Base-by-base conservation (phyloP, 1,284 basidiomycete species). In the Moesziomyces sp. region DNA sequence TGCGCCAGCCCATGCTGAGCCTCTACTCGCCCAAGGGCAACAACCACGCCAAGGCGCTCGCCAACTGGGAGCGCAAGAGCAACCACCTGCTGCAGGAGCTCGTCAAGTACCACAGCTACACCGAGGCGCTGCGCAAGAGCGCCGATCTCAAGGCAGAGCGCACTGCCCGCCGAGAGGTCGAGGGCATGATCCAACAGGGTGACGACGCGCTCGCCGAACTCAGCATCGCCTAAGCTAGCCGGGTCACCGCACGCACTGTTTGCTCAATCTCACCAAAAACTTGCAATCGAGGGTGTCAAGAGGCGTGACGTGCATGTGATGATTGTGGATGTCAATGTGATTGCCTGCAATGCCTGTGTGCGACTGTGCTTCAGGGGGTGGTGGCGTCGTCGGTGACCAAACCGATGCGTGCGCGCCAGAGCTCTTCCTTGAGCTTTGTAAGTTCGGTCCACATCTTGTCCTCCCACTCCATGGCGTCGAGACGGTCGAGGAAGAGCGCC, bases 41-140 rank as follows among this genome's bases (percentile, higher is more conserved):
- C 24, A 94, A 92, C 77, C 88, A 89, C 1, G 81, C 86, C 68
- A 97, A 91, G 84, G 91, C 96, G 0, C 87, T 90, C 72, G 88
- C 88, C 55, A 99, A 99, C 83, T 99, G 95, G 94, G 92, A 93
- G 84, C 91, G 90, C 78, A 94, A 93, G 83, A 93, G 91, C 9
- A 90, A 92, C 80, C 93, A 93, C 84, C 86, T 98, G 46, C 87
- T 95, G 58, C 89, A 91, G 16, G 96, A 99, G 85, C 92, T 94
- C 51, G 92, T 94, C 83, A 98, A 98, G 84, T 99, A 97, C 85
- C 90, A 93, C 55, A 92, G 91, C n/a, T 99, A 99, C 84, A 90
- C 94, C 63, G 93, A 97, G 69, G 92, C 92, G 8, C 87, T 99
- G 18, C 52, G 35, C 23, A 46, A 44, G 19, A 70, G 75, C 40